Conservation (phyloP, 2,329 filamentous ascomycete genomes). For the Sporothrix humicola region DNA sequence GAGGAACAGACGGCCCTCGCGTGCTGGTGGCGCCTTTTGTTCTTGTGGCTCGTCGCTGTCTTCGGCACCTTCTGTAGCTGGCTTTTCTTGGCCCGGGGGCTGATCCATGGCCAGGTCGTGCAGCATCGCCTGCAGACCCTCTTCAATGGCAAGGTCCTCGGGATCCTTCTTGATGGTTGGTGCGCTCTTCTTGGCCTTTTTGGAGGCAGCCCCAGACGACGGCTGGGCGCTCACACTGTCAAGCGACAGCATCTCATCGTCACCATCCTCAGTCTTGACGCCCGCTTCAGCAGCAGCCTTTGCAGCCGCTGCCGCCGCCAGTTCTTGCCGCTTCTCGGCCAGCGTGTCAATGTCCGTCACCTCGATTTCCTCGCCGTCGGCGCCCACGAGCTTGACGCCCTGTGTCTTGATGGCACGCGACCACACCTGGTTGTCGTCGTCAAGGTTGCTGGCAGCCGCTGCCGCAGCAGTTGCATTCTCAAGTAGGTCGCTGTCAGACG, state of each 20-base stretch:
- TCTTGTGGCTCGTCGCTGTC: conserved; percentile 19
- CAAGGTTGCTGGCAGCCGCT: conserved; percentile 34
- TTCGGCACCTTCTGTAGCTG: neutral
- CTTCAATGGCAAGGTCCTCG: conserved; percentile 49
- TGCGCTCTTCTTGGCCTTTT: conserved; percentile 42
- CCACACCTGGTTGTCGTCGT: conserved; percentile 52
- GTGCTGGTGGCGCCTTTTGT: conserved; percentile 31
- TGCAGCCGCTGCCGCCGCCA: conserved; percentile 28
- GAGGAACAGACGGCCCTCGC: conserved; percentile 64
- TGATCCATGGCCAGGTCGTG: conserved; percentile 50
- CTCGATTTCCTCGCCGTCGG: conserved; percentile 50
- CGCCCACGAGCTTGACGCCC: conserved; percentile 51
- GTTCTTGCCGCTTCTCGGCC: conserved; percentile 37
- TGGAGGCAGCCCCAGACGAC: conserved; percentile 8
- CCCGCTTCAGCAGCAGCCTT: neutral
- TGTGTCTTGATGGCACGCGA: conserved; percentile 47
- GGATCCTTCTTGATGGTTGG: conserved; percentile 43
- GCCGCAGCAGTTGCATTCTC: conserved; percentile 25
- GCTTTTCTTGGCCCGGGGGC: conserved; percentile 12
- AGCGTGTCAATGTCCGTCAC: conserved; percentile 49
- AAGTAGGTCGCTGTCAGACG: conserved; percentile 40
- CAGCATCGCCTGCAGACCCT: conserved; percentile 51
- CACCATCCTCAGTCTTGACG: conserved; percentile 36
- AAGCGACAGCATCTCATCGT: conserved; percentile 38
- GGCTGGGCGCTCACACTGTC: conserved; percentile 27